phyloP scores from a whole-genome alignment of 2,329 filamentous ascomycete genomes.

The Penicillium sp. region DNA sequence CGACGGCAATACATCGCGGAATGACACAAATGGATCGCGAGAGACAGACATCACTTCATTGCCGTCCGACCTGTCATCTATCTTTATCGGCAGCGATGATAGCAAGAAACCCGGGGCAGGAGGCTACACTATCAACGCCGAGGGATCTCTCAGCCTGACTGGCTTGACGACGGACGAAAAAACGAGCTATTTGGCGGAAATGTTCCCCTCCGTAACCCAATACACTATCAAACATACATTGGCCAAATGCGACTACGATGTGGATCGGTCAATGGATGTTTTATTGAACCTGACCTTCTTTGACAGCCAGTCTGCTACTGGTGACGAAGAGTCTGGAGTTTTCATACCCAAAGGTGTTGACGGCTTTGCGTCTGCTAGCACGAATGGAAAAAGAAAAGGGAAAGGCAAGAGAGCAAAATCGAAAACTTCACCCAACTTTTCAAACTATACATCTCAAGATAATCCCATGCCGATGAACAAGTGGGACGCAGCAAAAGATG shows the following conservation, averaged over 20 bases:
- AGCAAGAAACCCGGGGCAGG: constrained; percentile 2
- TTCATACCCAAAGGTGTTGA: constrained; percentile 69
- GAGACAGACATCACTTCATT: constrained; percentile 49
- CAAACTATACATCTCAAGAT: constrained; percentile 13
- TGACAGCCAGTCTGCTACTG: constrained; percentile 59
- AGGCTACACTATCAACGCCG: constrained; percentile 24
- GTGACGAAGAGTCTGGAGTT: constrained; percentile 42
- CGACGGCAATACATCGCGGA: constrained; percentile 27
- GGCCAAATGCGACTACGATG: constrained; percentile 63
- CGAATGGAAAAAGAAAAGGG: constrained; percentile 29
- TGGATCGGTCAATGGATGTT: constrained; percentile 70
- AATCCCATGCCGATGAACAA: constrained; percentile 41
- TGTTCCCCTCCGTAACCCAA: constrained; percentile 67
- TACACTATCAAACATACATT: constrained; percentile 65
- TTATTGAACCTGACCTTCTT: constrained; percentile 76
- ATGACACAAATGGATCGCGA: constrained; percentile 36
- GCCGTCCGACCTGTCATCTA: constrained; percentile 43
- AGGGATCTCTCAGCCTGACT: constrained; percentile 26
- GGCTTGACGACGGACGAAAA: constrained; percentile 54
- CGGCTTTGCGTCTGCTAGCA: constrained; percentile 61
- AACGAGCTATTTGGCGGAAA: constrained; percentile 57
- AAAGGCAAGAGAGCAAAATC: constrained; percentile 14
- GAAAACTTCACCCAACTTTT: constrained; percentile 10
- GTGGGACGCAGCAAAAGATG: constrained; percentile 55
- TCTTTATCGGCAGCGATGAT: constrained; percentile 25